phyloP scores from a whole-genome alignment of 495 filamentous ascomycete species.

The Cercophora scortea region DNA sequence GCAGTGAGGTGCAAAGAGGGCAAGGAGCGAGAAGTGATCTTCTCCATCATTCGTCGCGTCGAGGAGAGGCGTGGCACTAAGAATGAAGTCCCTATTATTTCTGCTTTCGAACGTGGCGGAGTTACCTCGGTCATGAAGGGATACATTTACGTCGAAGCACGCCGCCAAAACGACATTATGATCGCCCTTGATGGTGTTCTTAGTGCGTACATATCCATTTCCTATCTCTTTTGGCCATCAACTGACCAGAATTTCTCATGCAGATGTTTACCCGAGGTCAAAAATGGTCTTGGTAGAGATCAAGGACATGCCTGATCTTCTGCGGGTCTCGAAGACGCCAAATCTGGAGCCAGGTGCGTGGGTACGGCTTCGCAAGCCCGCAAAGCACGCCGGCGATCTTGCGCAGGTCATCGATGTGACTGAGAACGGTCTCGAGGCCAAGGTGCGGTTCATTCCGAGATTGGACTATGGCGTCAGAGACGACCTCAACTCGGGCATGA shows the following conservation, averaged over 20 bases:
- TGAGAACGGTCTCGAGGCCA: slow-evolving; percentile 81
- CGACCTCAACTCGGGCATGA: slow-evolving; percentile 45
- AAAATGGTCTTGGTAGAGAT: slow-evolving; percentile 86
- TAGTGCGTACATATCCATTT: slow-evolving; percentile 34
- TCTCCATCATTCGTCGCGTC: slow-evolving; percentile 76
- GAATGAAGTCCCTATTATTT: slow-evolving; percentile 69
- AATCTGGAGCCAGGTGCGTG: slow-evolving; percentile 82
- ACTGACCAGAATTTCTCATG: neutral
- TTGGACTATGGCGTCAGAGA: slow-evolving; percentile 87
- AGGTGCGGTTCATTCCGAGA: slow-evolving; percentile 78
- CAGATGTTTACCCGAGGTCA: slow-evolving; percentile 60
- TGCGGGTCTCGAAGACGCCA: slow-evolving; percentile 80
- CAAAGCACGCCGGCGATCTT: slow-evolving; percentile 81
- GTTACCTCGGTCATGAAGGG: slow-evolving; percentile 69
- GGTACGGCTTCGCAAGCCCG: slow-evolving; percentile 75
- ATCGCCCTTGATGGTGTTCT: slow-evolving; percentile 71
- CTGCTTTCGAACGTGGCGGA: slow-evolving; percentile 82
- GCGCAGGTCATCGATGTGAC: slow-evolving; percentile 92
- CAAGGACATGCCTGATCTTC: slow-evolving; percentile 92
- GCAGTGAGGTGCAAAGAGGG: slow-evolving; percentile 86
- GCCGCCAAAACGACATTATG: slow-evolving; percentile 76
- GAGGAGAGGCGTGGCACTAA: slow-evolving; percentile 68
- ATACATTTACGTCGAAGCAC: slow-evolving; percentile 91
- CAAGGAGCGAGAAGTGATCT: slow-evolving; percentile 87
- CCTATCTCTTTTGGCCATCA: too few relatives aligned